Percentiles rank a stretch among this genome's conserved stretches.
phyloP scores from a whole-genome alignment of 2,329 filamentous ascomycete species.

The Calonectria ilicicola region DNA sequence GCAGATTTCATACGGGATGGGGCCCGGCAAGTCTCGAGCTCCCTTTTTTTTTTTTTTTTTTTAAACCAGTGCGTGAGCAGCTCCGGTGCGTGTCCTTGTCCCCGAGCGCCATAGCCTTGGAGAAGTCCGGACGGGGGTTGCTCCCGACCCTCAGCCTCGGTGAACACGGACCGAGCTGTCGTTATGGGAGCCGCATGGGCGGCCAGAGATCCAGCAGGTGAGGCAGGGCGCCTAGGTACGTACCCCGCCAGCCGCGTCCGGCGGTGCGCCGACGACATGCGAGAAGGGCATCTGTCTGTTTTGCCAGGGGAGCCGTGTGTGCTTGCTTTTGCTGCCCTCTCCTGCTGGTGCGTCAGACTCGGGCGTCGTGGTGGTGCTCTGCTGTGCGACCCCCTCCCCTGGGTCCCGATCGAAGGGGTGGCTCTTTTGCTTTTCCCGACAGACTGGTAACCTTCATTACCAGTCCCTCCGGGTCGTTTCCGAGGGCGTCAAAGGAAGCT shows the following conservation, averaged over 20 bases:
- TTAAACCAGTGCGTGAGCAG: neutral
- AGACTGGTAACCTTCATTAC: constrained; percentile 38
- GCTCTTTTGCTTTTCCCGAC: constrained; percentile 37
- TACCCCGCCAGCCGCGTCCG: neutral
- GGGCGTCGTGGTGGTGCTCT: neutral
- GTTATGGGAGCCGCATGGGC: constrained; percentile 24
- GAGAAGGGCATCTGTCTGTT: neutral
- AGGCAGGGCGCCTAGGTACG: constrained; percentile 1
- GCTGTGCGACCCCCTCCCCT: constrained; percentile 12
- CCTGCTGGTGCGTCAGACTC: neutral
- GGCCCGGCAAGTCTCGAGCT: constrained; percentile 10
- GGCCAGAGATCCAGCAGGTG: neutral
- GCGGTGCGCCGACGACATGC: neutral
- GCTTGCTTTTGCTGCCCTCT: neutral
- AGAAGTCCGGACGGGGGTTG: constrained; percentile 12
- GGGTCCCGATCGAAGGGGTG: constrained; percentile 26
- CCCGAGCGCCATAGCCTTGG: neutral
- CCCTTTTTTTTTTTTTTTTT: neutral
- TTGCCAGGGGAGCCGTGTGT: neutral
- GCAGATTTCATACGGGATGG: constrained; percentile 12
- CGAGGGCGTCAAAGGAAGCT: constrained; percentile 15
- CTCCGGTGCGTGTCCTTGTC: neutral
- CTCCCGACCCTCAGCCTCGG: constrained; percentile 28
- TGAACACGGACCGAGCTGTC: constrained; percentile 32
- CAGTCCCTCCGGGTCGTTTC: constrained; percentile 30